A percentile compares a stretch with the other conserved stretches of the same genome.
Evolutionary conservation across 2,329 filamentous ascomycete species (phyloP).

Genomic region (Camillea tinctor): DNA sequence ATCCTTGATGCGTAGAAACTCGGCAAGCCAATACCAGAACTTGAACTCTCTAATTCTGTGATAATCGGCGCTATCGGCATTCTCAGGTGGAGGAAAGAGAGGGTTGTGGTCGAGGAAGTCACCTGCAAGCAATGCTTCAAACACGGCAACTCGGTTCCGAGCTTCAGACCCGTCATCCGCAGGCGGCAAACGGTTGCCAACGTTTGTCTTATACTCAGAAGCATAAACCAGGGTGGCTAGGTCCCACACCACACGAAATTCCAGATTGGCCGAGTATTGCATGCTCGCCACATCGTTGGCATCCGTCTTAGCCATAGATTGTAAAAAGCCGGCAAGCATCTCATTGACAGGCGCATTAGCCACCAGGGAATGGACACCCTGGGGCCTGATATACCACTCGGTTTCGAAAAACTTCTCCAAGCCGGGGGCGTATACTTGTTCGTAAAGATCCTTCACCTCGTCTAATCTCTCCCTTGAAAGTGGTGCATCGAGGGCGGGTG

Average conservation of each 20-base stretch:
- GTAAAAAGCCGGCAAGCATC: constrained; percentile 65
- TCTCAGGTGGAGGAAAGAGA: constrained; percentile 48
- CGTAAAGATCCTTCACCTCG: constrained; percentile 70
- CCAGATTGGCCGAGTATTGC: constrained; percentile 52
- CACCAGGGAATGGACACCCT: constrained; percentile 45
- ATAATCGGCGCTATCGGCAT: constrained; percentile 52
- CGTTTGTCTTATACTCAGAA: constrained; percentile 35
- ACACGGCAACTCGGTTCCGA: constrained; percentile 68
- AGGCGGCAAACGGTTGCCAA: constrained; percentile 39
- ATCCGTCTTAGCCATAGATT: constrained; percentile 48
- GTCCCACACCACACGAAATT: constrained; percentile 60
- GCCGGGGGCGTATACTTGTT: constrained; percentile 71
- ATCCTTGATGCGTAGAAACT: constrained; percentile 64
- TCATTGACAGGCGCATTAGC: constrained; percentile 59
- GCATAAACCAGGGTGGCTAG: constrained; percentile 51
- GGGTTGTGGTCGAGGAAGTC: constrained; percentile 61
- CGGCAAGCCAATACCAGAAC: constrained; percentile 80
- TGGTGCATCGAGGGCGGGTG: constrained; percentile 54
- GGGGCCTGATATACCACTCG: constrained; percentile 67
- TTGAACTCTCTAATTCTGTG: constrained; percentile 64
- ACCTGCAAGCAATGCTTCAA: constrained; percentile 76
- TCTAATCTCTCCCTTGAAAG: constrained; percentile 53
- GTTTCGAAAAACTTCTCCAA: constrained; percentile 79
- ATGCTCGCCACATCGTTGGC: constrained; percentile 52
- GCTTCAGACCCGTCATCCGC: constrained; percentile 63